Evolutionary conservation across 1,284 basidiomycete genomes (phyloP).

Genomic region (Sporisorium sorghi): DNA sequence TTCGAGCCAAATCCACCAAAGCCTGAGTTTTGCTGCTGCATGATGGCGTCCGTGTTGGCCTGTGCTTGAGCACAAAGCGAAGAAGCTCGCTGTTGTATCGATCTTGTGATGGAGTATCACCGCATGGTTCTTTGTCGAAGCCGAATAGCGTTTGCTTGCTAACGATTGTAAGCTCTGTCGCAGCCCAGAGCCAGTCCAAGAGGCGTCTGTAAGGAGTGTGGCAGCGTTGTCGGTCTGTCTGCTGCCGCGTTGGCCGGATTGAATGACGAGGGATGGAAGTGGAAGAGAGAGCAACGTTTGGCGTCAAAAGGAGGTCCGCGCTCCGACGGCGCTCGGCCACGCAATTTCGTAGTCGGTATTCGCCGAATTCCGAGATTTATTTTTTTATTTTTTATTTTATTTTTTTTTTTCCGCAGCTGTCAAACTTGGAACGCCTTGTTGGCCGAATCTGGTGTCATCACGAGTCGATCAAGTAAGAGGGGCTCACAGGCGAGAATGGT

Average conservation of each 20-base stretch:
- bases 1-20: conserved; percentile 8
- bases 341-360: not conserved
- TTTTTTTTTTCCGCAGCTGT: conserved; percentile 18
- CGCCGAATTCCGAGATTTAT: conserved; percentile 27
- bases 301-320: conserved; percentile 1
- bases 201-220: not conserved
- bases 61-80: conserved; percentile 5
- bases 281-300: not conserved
- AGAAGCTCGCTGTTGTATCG: not conserved
- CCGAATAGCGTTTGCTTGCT: not conserved
- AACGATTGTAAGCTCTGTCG: not conserved
- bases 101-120: not conserved
- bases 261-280: too few relatives aligned
- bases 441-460: not conserved
- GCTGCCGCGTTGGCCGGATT: not conserved
- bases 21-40: conserved; percentile 29
- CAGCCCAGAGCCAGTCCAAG: not conserved
- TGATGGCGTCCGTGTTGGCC: not conserved
- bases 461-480: not conserved
- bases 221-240: not conserved
- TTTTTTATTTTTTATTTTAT: too few relatives aligned
- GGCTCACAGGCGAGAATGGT: not conserved
- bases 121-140: conserved; percentile 9
- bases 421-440: conserved; percentile 5
- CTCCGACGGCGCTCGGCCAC: conserved; percentile 13